Evolutionary conservation across 805 yeast genomes (phyloP), one percentile per base, ranked within the genome.

Genomic region (Tetrapisispora pingtungensis): DNA sequence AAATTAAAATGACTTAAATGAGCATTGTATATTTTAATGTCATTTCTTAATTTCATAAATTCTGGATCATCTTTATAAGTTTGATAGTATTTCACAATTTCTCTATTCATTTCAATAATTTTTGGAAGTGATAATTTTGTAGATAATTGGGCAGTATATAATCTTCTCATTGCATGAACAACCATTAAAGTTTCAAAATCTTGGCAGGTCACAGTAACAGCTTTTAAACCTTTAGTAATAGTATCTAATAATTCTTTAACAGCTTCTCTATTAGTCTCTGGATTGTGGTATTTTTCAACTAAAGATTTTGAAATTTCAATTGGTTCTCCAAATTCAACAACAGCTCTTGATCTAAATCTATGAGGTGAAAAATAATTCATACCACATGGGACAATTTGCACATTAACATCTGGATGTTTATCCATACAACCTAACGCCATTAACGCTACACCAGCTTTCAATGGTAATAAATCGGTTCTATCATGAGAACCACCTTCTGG

Each of bases 401-500:
- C 90, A 45, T 81, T 80, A 47, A 84, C 78, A 37, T 75, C 74
- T 0, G 93, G 87, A 54, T 84, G 75, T 47, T 77, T 72, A 20
- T 80, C 84, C 78, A 89, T 77, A 10, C 97, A 93, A 8, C 97
- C 98, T 27, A 93, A 70, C 0, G 97, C 98, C 97, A 90, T 93
- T 45, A 90, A 84, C 1, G 97, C 96, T 22, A 90, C 96, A 40
- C 98, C 98, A 0, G 97, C 96, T 59, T 90, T 90, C 52, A 90
- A 70, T 0, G 98, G 97, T 36, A 90, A 70, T 53, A 90, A 65
- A 49, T 86, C 90, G 1, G 97, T 80, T 49, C 98, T 73, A 61
- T 90, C 98, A 58, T 90, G 98, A 8, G 96, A 85, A 0, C 98
- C 98, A 47, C 98, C 98, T 67, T 90, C 98, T 3, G 97, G 96